Base-by-base conservation (phyloP, 2,329 filamentous ascomycete species). In the Penicillium brevicompactum region DNA sequence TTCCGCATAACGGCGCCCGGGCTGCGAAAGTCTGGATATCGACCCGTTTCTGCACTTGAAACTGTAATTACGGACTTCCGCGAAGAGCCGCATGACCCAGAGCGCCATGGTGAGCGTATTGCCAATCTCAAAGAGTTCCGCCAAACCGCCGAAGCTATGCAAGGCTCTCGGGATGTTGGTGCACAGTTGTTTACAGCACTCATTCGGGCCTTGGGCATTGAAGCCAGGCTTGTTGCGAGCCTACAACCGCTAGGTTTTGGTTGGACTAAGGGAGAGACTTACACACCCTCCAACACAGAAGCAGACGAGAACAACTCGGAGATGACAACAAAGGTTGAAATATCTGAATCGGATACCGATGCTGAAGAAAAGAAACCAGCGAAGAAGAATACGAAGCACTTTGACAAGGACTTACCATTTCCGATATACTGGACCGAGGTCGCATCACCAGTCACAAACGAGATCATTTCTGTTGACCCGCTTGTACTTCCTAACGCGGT, bases 361-460 rank as follows among this genome's bases (percentile, higher is more conserved):
- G 45, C 63, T 30, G 47, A 51, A 46, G 32, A 56, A 46, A 64
- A 60, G 67, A 60, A 43, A 63, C 66, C 51, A 70, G 76, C 56
- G 59, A 71, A 82, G 75, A 61, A 74, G 71, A 38, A 66, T 63
- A 6, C 70, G 67, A 46, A 81, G 79, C 81, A 51, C 37, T 90
- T 87, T 64, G 91, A 96, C 64, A 80, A 82, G 18, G 92, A 96
- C 62, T 80, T 97, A 27, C 84, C 87, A 2, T 94, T 88, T 61
- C 92, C 94, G 1, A 88, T 90, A 48, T 97, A 97, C 72, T 99
- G 94, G 94, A 89, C 89, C 0, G 94, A 99, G 72, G 88, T 90
- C 2, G 79, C 94, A 2, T 97, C 92, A 0, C 89, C 91, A 2
- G 81, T 91, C 3, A 93, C 90, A 0, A 85, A 90, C 51, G 90